Evolutionary conservation across 441 rosid genomes (phyloP).

Genomic region (Pelargonium citronellum): DNA sequence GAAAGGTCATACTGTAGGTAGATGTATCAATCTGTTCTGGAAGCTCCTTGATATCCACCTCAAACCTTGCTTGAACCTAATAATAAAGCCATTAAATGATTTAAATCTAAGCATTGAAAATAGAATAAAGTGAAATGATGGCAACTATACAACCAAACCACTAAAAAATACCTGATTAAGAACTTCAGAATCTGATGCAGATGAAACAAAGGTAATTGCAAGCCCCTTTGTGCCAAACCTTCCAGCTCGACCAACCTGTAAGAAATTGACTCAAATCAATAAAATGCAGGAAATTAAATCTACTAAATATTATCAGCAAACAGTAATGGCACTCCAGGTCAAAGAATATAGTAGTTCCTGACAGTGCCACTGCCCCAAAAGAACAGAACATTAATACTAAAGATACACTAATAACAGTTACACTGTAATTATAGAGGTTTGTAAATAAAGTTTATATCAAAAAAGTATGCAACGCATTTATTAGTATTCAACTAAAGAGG

Average conservation of each 20-base stretch:
- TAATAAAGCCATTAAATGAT: conserved; percentile 6
- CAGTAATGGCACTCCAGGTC: no score
- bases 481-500: no score
- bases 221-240: conserved; percentile 98
- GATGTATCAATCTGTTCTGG: conserved; percentile 98
- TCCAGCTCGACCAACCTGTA: conserved; percentile 95
- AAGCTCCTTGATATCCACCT: conserved; percentile 94
- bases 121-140: neutral
- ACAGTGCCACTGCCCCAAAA: no score
- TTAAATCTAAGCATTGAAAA: neutral
- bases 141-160: neutral
- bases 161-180: conserved; percentile 65
- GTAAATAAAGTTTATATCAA: no score
- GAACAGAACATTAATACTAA: no score
- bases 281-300: no score
- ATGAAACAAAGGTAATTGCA: conserved; percentile 90
- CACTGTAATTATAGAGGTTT: no score
- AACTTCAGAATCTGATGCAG: conserved; percentile 79
- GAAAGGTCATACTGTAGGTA: conserved; percentile 65
- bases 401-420: no score
- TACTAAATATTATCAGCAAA: no score
- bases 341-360: no score
- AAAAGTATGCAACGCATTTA: no score
- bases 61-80: conserved; percentile 93
- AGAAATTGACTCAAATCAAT: neutral